Evolutionary conservation across 1,284 basidiomycete species (phyloP), one percentile per base, ranked within the genome.

Genomic region (Sutorius eximius): DNA sequence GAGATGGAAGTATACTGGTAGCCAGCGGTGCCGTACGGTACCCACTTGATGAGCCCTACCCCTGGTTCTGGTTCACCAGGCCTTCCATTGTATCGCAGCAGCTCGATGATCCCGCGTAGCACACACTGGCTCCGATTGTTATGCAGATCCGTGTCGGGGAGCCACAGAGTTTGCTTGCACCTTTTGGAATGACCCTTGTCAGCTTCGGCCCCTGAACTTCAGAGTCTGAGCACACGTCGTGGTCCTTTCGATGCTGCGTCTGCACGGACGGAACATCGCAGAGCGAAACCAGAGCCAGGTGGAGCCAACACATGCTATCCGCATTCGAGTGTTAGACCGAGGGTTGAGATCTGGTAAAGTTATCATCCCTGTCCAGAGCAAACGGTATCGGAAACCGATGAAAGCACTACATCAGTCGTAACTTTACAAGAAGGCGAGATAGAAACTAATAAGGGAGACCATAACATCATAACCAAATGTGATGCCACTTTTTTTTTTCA

Each of bases 401-500:
- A 20, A 5, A n/a, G 22, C 30, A 50, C 45, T 45, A 52, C 33
- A 48, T 44, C 48, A 36, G 13, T 20, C 38, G 32, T 30, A 57
- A 45, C 5, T 57, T 63, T 58, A 64, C 58, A 61, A 22, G 27
- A 15, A 42, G 18, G 13, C n/a, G n/a, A 36, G 8, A 45, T 10
- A 40, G 33, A 50, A 44, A 40, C 33, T 29, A 4, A 37, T 38
- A 29, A 40, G 5, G 33, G 22, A 42, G 18, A 40, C 5, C 40
- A 46, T 12, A 12, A 30, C 33, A 49, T 24, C 56, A 51, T 20
- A 29, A 30, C 8, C 15, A 30, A 10, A 42, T 15, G 43, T 9
- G 32, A 51, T 36, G n/a, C 5, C 29, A 29, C n/a, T 3, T 16
- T 34, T 43, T 16, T 34, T 36, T 62, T 57, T 64, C 53, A 68